Conservation (phyloP, 148 eudicot genomes). For the Fallopia convolvulus region DNA sequence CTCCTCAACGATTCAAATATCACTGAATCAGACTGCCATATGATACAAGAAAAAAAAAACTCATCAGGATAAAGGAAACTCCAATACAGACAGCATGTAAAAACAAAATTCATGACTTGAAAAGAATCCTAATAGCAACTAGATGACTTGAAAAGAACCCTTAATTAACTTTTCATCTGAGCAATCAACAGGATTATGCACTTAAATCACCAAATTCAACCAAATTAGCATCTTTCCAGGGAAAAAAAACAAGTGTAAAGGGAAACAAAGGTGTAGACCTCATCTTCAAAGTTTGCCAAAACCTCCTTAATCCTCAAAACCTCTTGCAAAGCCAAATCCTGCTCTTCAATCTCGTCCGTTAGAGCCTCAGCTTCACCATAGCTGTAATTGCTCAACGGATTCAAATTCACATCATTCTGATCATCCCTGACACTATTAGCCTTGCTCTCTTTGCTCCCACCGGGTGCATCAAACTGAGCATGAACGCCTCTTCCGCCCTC, state of each 20-base stretch:
- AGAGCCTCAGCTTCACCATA: constrained; percentile 84
- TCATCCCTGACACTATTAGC: constrained; percentile 34
- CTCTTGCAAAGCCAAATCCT: constrained; percentile 46
- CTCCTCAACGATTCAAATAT: constrained; percentile 69
- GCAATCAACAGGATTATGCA: not conserved
- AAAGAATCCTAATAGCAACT: not conserved
- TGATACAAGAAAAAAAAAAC: constrained; percentile 3
- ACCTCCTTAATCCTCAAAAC: constrained; percentile 74
- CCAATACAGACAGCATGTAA: not conserved
- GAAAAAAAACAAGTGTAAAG: not conserved
- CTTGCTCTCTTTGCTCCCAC: constrained; percentile 64
- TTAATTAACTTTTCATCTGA: not conserved
- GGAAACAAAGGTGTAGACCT: constrained; percentile 35
- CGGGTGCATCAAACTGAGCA: constrained; percentile 25
- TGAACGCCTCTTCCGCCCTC: constrained; percentile 16
- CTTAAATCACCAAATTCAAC: not conserved
- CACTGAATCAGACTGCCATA: constrained; percentile 59
- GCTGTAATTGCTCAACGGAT: constrained; percentile 43
- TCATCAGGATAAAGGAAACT: not conserved
- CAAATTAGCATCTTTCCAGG: not conserved
- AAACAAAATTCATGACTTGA: not conserved
- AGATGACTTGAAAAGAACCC: no score
- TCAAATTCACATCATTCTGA: constrained; percentile 24
- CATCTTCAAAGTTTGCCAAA: constrained; percentile 48
- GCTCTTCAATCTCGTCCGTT: constrained; percentile 75